These are phyloP conservation scores for Fusarium fujikuroi DNA, from an alignment of 2,329 filamentous ascomycete species.

Conservation along the genomic window DNA sequence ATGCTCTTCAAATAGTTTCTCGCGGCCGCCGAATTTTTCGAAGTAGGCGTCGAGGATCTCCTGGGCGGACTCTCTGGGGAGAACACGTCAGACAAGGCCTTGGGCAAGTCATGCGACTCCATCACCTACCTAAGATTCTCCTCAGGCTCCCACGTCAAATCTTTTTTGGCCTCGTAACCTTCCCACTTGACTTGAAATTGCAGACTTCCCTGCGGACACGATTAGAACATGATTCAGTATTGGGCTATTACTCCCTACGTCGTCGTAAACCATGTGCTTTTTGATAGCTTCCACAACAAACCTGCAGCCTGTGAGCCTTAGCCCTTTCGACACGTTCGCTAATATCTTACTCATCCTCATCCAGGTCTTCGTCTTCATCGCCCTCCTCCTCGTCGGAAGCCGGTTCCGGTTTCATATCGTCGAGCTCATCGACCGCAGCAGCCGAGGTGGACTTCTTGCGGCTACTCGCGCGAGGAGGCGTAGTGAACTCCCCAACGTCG, in stretches of 20 bases:
- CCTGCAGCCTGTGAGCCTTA: slow-evolving; percentile 54
- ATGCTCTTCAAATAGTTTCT: slow-evolving; percentile 63
- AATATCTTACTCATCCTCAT: slow-evolving; percentile 57
- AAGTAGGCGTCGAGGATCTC: slow-evolving; percentile 74
- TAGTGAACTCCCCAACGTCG: slow-evolving; percentile 44
- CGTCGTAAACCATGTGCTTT: slow-evolving; percentile 69
- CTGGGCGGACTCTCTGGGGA: slow-evolving; percentile 63
- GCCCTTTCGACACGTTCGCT: slow-evolving; percentile 26
- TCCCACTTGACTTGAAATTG: slow-evolving; percentile 84
- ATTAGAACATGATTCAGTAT: background rate
- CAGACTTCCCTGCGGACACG: slow-evolving; percentile 55
- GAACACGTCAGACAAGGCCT: background rate
- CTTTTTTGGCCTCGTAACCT: slow-evolving; percentile 75
- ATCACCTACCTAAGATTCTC: slow-evolving; percentile 62
- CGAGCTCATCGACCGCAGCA: slow-evolving; percentile 18
- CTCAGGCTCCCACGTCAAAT: slow-evolving; percentile 83
- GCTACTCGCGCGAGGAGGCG: slow-evolving; percentile 37
- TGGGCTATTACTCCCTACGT: slow-evolving; percentile 52
- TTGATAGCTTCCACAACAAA: slow-evolving; percentile 81
- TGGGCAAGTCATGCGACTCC: background rate
- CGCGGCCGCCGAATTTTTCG: slow-evolving; percentile 69
- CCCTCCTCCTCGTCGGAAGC: slow-evolving; percentile 48
- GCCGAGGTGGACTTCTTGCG: slow-evolving; percentile 44
- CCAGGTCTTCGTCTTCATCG: slow-evolving; percentile 52
- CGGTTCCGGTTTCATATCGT: slow-evolving; percentile 47